phyloP scores from a whole-genome alignment of 2,329 filamentous ascomycete species.

The Proliferodiscus dingleyae region DNA sequence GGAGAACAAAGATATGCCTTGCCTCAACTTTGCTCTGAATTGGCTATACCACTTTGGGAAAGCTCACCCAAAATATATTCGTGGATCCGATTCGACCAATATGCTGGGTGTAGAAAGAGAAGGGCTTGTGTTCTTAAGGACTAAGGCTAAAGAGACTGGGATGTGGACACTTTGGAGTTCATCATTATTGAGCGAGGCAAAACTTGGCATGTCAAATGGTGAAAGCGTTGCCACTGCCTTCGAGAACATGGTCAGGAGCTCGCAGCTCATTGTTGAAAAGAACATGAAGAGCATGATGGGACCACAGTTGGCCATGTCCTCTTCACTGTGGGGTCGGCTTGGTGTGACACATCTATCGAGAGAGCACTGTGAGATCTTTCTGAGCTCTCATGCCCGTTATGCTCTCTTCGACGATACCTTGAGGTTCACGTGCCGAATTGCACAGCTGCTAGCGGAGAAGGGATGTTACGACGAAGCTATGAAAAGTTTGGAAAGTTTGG shows the following conservation, averaged over 20 bases:
- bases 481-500: conserved; percentile 52
- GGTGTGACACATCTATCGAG: conserved; percentile 55
- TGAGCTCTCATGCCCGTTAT: conserved; percentile 63
- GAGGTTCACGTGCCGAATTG: conserved; percentile 66
- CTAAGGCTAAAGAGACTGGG: conserved; percentile 78
- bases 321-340: conserved; percentile 70
- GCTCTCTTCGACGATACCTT: conserved; percentile 73
- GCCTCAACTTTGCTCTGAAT: conserved; percentile 89
- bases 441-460: conserved; percentile 58
- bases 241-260: conserved; percentile 76
- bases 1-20: conserved; percentile 87
- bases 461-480: conserved; percentile 70
- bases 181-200: conserved; percentile 79
- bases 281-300: conserved; percentile 70
- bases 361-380: conserved; percentile 66
- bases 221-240: conserved; percentile 59
- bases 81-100: conserved; percentile 63
- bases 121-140: conserved; percentile 75
- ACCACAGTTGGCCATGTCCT: conserved; percentile 66
- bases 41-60: conserved; percentile 96
- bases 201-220: conserved; percentile 69
- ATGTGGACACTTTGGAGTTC: conserved; percentile 84
- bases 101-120: conserved; percentile 77
- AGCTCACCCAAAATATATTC: conserved; percentile 71
- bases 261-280: conserved; percentile 74